These are phyloP conservation scores for Globisporangium orthogonon DNA, from an alignment of 352 stramenopile genomes.

Conservation along the genomic window DNA sequence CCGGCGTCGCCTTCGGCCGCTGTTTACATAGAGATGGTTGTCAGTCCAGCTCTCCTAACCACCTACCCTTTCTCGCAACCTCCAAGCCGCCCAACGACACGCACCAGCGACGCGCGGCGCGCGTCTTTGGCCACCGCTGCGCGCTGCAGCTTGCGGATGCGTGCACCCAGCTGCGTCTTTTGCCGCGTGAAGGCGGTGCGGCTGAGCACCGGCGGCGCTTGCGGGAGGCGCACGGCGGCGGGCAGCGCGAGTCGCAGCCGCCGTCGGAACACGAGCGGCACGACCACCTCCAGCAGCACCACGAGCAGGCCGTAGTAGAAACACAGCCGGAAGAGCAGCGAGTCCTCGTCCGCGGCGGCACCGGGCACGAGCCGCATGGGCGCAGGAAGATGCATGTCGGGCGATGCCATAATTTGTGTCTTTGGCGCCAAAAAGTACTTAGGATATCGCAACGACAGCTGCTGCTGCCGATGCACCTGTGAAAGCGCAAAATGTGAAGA, in stretches of 20 bases:
- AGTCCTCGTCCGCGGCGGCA: constrained; percentile 32
- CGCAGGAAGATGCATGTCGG: not conserved
- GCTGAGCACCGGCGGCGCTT: constrained; percentile 17
- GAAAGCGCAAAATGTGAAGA: too few relatives aligned
- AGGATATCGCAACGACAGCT: too few relatives aligned
- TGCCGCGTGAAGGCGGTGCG: constrained; percentile 34
- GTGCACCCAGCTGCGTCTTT: constrained; percentile 27
- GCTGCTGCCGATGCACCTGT: too few relatives aligned
- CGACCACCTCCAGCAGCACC: constrained; percentile 37
- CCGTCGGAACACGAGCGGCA: constrained; percentile 48
- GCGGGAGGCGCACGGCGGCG: constrained; percentile 10
- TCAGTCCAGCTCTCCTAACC: too few relatives aligned
- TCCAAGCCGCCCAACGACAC: not conserved
- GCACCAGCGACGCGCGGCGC: not conserved
- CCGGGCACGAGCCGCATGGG: constrained; percentile 31
- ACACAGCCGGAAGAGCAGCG: constrained; percentile 43
- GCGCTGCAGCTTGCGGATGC: constrained; percentile 32
- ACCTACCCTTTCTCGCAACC: too few relatives aligned
- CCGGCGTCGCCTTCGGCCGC: not conserved
- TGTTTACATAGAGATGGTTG: not conserved
- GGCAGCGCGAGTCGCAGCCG: constrained; percentile 45
- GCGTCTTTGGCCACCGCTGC: constrained; percentile 4
- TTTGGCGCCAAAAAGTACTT: too few relatives aligned
- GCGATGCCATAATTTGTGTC: too few relatives aligned
- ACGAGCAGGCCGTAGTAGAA: constrained; percentile 50